phyloP scores from a whole-genome alignment of 441 rosid genomes.

The Daphne laureola region DNA sequence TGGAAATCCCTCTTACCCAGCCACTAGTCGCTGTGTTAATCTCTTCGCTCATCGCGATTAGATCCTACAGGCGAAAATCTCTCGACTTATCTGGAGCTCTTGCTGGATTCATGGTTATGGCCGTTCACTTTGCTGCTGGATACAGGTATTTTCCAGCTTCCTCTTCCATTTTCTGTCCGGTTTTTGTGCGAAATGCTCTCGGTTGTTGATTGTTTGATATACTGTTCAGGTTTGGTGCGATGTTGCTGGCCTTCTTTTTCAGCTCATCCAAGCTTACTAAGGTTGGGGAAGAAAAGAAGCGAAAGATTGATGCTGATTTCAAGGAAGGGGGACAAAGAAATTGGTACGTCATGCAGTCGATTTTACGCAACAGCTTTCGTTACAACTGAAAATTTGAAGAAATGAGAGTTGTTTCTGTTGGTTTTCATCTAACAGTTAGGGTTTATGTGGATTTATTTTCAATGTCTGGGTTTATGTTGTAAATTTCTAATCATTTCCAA shows the following conservation, averaged over 20 bases:
- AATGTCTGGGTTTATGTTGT: not conserved
- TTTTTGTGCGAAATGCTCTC: not conserved
- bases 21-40: constrained; percentile 39
- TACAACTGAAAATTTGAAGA: not conserved
- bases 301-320: constrained; percentile 62
- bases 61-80: constrained; percentile 68
- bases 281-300: constrained; percentile 79
- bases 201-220: not conserved
- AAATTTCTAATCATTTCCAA: not conserved
- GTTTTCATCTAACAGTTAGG: not conserved
- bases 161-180: not conserved
- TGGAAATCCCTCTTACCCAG: constrained; percentile 39
- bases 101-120: constrained; percentile 70
- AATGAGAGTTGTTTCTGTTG: not conserved
- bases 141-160: constrained; percentile 35
- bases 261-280: constrained; percentile 84
- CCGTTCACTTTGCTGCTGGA: constrained; percentile 56
- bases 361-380: not conserved
- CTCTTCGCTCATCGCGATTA: constrained; percentile 43
- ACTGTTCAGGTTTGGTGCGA: constrained; percentile 57
- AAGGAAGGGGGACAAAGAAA: constrained; percentile 93
- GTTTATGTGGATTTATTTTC: not conserved
- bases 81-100: constrained; percentile 74
- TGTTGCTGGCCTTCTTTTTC: constrained; percentile 68
- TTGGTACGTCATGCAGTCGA: constrained; percentile 34